Base-by-base conservation (phyloP, 306 rosid species). In the Styphnolobium japonicum region DNA sequence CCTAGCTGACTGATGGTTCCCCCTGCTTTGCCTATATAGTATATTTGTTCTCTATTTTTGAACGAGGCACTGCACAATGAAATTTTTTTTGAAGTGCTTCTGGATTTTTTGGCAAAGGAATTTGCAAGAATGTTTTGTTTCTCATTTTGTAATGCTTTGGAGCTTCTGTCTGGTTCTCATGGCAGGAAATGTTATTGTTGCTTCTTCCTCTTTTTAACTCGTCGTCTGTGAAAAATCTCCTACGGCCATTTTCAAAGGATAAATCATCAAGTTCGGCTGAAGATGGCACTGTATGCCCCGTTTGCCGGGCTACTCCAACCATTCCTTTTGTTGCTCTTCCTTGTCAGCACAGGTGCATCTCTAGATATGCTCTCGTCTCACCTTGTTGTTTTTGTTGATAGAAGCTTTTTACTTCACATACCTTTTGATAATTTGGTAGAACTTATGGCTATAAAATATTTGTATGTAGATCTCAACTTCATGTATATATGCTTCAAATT, bases 141-240 rank as follows among this genome's bases (percentile, higher is more conserved):
- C 51, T 55, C 18, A 65, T 33, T 46, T 52, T 29, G 1, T 21
- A 43, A 78, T 58, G 23, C 31, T 23, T 71, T n/a, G 77, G 55
- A 61, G 48, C 69, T 78, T 25, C 21, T 53, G 64, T 61, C 21
- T 72, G 71, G 71, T 80, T 73, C 75, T 88, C 63, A 62, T 92
- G 75, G 85, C 96, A 96, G 99, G 99, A 96, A 82, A 93, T 96
- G 99, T 75, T 96, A 82, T 79, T 96, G 86, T 67, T 96, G 82
- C 99, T 93, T 58, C 99, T 96, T 85, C 99, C 99, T 78, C 97
- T 96, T 73, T 96, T 96, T 10, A 96, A 93, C 84, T 96, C 99
- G 73, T 88, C 96, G 7, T 91, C 98, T 0, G 72, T 93, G 67
- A 91, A 86, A 88, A 96, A 89, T 86, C 87, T 96, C 52, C 88